Conservation (phyloP, 2,329 filamentous ascomycete species). For the Diaporthe citriasiana region DNA sequence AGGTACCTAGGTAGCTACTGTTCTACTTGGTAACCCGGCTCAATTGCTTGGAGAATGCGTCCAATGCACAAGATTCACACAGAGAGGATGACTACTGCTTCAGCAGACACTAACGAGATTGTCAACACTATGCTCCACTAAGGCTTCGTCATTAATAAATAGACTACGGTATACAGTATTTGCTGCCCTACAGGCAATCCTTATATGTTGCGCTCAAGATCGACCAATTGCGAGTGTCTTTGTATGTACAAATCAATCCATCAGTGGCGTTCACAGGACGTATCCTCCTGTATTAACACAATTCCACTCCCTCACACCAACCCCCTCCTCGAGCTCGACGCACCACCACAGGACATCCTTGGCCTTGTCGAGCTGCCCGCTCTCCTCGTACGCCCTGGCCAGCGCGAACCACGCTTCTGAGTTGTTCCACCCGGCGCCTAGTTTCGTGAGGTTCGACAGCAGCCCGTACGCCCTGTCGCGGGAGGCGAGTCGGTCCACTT, state of each 20-base stretch:
- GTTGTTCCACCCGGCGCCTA: conserved; percentile 90
- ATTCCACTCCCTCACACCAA: conserved; percentile 84
- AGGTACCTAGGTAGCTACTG: background rate
- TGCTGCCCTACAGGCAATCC: background rate
- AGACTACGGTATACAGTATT: conserved; percentile 19
- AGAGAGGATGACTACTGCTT: background rate
- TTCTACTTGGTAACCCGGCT: background rate
- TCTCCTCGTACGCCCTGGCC: conserved; percentile 88
- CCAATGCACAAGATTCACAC: background rate
- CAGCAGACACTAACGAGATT: background rate
- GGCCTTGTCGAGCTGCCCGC: conserved; percentile 86
- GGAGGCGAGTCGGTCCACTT: conserved; percentile 87
- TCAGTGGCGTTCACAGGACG: conserved; percentile 61
- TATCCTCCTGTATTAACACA: conserved; percentile 77
- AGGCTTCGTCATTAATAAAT: conserved; percentile 25
- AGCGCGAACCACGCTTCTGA: conserved; percentile 94
- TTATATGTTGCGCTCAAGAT: conserved; percentile 11
- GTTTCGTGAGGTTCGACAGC: conserved; percentile 84
- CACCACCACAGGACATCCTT: conserved; percentile 98
- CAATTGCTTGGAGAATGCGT: background rate
- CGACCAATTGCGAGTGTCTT: background rate
- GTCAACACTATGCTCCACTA: background rate
- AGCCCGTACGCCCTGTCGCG: conserved; percentile 90
- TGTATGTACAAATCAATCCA: conserved; percentile 4
- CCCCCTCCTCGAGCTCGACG: conserved; percentile 90